These are phyloP conservation scores for Cladosporium sphaerospermum DNA, from an alignment of 2,329 filamentous ascomycete species.

Conservation along the genomic window DNA sequence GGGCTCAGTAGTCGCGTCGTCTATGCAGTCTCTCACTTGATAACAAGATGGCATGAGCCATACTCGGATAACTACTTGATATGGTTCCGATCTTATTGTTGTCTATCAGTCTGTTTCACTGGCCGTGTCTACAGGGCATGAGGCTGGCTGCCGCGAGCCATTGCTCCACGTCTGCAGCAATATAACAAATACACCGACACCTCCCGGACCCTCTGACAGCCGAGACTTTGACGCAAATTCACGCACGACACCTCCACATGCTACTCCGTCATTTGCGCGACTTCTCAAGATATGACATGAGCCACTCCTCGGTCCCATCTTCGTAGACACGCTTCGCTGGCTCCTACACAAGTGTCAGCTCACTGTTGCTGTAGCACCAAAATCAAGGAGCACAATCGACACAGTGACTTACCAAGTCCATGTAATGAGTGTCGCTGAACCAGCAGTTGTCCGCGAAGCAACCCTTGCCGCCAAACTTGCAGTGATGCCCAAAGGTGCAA, in stretches of 20 bases:
- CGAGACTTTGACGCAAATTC: not conserved
- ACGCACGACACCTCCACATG: not conserved
- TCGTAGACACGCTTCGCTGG: slow-evolving; percentile 25
- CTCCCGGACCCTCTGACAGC: not conserved
- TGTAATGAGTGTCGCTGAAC: slow-evolving; percentile 33
- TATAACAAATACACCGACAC: too few relatives aligned
- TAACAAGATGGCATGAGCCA: too few relatives aligned
- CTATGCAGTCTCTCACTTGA: too few relatives aligned
- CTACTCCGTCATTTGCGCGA: slow-evolving; percentile 4
- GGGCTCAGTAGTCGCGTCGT: too few relatives aligned
- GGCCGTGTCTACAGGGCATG: too few relatives aligned
- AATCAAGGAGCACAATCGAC: not conserved
- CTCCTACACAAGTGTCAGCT: slow-evolving; percentile 13
- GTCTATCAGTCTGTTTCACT: too few relatives aligned
- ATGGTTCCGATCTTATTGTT: too few relatives aligned
- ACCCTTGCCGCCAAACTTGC: slow-evolving; percentile 31
- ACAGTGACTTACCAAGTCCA: slow-evolving; percentile 30
- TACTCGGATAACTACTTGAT: too few relatives aligned
- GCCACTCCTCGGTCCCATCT: slow-evolving; percentile 26
- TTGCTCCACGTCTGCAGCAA: too few relatives aligned
- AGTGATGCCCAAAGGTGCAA: slow-evolving; percentile 40
- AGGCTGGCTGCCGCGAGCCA: too few relatives aligned
- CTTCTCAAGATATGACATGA: slow-evolving; percentile 21
- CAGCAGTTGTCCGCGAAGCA: slow-evolving; percentile 36
- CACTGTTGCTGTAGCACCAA: not conserved